A percentile compares a stretch with the other conserved stretches of the same genome.
Evolutionary conservation across 208 protist genomes (phyloP).

Genomic region (Wallacemonas sp.): DNA sequence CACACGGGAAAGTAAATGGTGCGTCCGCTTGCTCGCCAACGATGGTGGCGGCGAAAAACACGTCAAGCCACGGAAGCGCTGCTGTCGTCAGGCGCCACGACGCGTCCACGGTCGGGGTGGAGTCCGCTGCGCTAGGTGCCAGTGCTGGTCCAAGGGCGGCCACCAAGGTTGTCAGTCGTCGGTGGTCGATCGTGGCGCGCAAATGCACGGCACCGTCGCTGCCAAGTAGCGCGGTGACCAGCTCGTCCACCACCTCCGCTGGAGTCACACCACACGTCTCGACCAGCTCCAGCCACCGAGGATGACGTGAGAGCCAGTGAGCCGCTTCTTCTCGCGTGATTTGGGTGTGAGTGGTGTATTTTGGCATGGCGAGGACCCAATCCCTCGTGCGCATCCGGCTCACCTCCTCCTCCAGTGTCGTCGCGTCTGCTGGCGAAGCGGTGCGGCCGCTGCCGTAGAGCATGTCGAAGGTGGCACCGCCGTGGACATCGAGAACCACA

Average conservation of each 20-base stretch:
- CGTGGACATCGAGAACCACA: neutral
- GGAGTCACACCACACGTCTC: conserved; percentile 10
- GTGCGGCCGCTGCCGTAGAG: conserved; percentile 48
- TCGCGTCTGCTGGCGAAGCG: conserved; percentile 21
- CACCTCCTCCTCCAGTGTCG: conserved; percentile 47
- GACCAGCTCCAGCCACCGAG: conserved; percentile 18
- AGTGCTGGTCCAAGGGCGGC: neutral
- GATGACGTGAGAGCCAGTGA: neutral
- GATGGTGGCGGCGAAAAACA: conserved; percentile 36
- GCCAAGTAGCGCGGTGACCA: conserved; percentile 25
- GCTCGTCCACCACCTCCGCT: conserved; percentile 21
- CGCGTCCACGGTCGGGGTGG: neutral
- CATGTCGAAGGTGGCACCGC: conserved; percentile 32
- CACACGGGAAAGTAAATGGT: neutral
- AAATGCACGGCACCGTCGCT: conserved; percentile 21
- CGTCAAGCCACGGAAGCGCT: conserved; percentile 33
- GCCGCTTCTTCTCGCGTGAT: conserved; percentile 17
- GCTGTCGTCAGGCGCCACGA: conserved; percentile 3
- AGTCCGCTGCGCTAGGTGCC: neutral
- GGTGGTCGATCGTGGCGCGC: conserved; percentile 30
- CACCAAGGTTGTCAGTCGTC: conserved; percentile 7
- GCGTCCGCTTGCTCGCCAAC: conserved; percentile 27
- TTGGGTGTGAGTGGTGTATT: conserved; percentile 50
- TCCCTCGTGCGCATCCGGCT: conserved; percentile 27
- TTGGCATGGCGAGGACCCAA: conserved; percentile 71